phyloP scores from a whole-genome alignment of 116 monocot genomes.

The Cymodocea nodosa region DNA sequence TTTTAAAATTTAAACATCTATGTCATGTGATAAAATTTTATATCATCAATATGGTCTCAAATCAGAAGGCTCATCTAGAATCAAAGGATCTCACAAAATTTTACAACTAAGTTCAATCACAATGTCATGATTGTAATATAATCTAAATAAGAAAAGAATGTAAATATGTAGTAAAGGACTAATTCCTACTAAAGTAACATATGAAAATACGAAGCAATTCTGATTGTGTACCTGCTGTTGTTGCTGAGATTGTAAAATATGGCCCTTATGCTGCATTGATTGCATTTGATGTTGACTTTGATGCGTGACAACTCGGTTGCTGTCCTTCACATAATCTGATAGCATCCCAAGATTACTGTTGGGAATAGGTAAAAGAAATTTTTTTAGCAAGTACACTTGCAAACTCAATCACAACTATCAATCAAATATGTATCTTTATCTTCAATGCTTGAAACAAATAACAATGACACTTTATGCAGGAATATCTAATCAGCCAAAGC shows the following conservation, averaged over 20 bases:
- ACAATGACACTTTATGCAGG: too few species aligned
- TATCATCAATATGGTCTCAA: too few species aligned
- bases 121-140: background rate
- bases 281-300: slow-evolving; percentile 54
- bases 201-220: too few species aligned
- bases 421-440: background rate
- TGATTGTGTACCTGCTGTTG: slow-evolving; percentile 8
- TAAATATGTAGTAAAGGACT: too few species aligned
- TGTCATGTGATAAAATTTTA: too few species aligned
- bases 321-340: slow-evolving; percentile 51
- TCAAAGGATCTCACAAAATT: too few species aligned
- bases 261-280: slow-evolving; percentile 45
- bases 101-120: background rate
- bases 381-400: background rate
- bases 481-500: too few species aligned
- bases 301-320: slow-evolving; percentile 28
- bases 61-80: too few species aligned
- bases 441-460: background rate
- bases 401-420: background rate
- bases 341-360: slow-evolving; percentile 55
- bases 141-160: background rate
- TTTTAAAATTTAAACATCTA: too few species aligned
- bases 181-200: background rate
- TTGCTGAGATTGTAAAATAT: slow-evolving; percentile 48
- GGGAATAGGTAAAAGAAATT: background rate